A percentile compares a stretch with the other conserved stretches of the same genome.
These are phyloP conservation scores for Penicillium sp. DNA, from an alignment of 2,329 filamentous ascomycete genomes.

Conservation along the genomic window DNA sequence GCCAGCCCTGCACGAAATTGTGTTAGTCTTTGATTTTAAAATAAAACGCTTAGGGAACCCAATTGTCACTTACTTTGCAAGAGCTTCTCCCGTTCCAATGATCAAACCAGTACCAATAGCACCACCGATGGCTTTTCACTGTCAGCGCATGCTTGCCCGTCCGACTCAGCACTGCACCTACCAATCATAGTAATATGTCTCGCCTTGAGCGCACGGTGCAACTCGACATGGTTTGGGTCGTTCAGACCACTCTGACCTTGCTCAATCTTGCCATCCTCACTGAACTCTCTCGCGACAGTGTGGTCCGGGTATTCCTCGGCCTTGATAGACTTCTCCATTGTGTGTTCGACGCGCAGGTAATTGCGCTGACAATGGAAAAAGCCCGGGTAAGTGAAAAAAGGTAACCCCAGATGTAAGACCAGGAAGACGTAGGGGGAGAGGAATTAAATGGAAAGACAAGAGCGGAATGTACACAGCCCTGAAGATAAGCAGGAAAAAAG, in stretches of 20 bases:
- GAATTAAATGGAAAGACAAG: neutral
- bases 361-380: neutral
- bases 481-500: neutral
- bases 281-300: conserved; percentile 16
- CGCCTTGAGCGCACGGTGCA: conserved; percentile 38
- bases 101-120: conserved; percentile 39
- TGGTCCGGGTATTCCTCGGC: conserved; percentile 16
- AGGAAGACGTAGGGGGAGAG: neutral
- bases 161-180: conserved; percentile 7
- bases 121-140: conserved; percentile 31
- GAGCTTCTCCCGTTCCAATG: conserved; percentile 34
- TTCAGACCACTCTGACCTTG: conserved; percentile 17
- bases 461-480: neutral
- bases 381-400: neutral
- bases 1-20: conserved; percentile 24
- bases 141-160: conserved; percentile 6
- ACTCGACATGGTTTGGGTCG: conserved; percentile 24
- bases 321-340: conserved; percentile 10
- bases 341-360: neutral
- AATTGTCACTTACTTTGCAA: conserved; percentile 27
- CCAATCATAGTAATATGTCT: conserved; percentile 39
- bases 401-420: neutral
- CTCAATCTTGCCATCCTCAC: conserved; percentile 15
- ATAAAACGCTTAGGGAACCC: neutral
- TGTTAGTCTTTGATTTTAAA: conserved; percentile 9